Evolutionary conservation across 108 stramenopile species (phyloP).

Genomic region (Cylindrotheca closterium): DNA sequence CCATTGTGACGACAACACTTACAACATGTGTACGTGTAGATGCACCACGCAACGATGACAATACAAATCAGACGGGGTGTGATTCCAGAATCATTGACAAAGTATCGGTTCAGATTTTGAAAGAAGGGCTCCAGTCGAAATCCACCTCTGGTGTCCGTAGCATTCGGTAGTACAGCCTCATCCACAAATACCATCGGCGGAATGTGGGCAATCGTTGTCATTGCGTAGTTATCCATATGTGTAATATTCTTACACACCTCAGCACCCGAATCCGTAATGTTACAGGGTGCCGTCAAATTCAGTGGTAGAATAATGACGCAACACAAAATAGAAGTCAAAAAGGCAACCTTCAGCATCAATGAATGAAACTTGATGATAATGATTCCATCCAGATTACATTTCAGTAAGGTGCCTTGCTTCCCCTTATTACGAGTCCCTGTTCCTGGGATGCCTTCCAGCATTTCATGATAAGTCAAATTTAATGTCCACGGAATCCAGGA

Average conservation of each 20-base stretch:
- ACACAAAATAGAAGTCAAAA: conserved; percentile 55
- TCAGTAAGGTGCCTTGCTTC: conserved; percentile 54
- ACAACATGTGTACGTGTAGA: conserved; percentile 40
- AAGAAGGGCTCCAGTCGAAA: background rate
- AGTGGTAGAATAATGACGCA: conserved; percentile 64
- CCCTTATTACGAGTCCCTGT: conserved; percentile 76
- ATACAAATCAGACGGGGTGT: conserved; percentile 13
- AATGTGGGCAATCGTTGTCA: conserved; percentile 75
- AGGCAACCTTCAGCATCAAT: conserved; percentile 52
- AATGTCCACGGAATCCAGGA: conserved; percentile 77
- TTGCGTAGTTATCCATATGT: conserved; percentile 60
- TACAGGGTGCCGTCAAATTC: conserved; percentile 54
- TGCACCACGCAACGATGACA: conserved; percentile 10
- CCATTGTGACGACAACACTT: conserved; percentile 3
- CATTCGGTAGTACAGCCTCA: background rate
- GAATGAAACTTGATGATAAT: conserved; percentile 74
- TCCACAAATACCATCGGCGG: conserved; percentile 20
- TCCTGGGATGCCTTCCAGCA: conserved; percentile 74
- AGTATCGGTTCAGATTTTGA: conserved; percentile 2
- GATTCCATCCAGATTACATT: conserved; percentile 79
- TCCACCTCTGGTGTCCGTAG: background rate
- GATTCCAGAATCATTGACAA: conserved; percentile 6
- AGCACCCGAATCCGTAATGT: background rate
- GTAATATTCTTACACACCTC: conserved; percentile 12
- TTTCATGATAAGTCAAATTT: conserved; percentile 54